These are phyloP conservation scores for Schrenkiella parvula DNA, from an alignment of 345 rosid genomes.

Conservation along the genomic window DNA sequence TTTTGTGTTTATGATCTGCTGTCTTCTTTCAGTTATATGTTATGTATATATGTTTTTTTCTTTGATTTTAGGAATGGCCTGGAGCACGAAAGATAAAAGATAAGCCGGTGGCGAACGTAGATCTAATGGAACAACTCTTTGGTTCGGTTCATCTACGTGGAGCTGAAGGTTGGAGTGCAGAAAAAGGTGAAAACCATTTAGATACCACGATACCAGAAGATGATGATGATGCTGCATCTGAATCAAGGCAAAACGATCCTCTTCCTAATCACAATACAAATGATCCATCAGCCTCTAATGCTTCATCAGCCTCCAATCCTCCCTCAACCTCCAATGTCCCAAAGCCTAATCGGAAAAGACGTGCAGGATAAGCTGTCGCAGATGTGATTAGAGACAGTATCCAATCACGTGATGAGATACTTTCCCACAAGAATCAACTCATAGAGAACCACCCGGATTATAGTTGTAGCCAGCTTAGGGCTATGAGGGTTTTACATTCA, in stretches of 20 bases:
- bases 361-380: no score
- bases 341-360: no score
- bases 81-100: not conserved
- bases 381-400: no score
- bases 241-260: no score
- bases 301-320: no score
- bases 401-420: no score
- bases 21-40: not conserved
- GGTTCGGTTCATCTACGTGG: not conserved
- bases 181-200: not conserved
- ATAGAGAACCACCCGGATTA: not conserved
- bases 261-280: no score
- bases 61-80: slow-evolving; percentile 7
- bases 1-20: no score
- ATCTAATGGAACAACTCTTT: not conserved
- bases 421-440: not conserved
- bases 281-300: no score
- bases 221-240: no score
- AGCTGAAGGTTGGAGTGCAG: slow-evolving; percentile 4
- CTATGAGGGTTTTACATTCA: not conserved
- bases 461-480: not conserved
- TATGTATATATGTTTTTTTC: no score
- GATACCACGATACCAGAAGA: not conserved
- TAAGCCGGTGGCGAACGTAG: not conserved
- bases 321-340: no score